Conservation (phyloP, 2,329 filamentous ascomycete genomes). For the Fusarium sororula region DNA sequence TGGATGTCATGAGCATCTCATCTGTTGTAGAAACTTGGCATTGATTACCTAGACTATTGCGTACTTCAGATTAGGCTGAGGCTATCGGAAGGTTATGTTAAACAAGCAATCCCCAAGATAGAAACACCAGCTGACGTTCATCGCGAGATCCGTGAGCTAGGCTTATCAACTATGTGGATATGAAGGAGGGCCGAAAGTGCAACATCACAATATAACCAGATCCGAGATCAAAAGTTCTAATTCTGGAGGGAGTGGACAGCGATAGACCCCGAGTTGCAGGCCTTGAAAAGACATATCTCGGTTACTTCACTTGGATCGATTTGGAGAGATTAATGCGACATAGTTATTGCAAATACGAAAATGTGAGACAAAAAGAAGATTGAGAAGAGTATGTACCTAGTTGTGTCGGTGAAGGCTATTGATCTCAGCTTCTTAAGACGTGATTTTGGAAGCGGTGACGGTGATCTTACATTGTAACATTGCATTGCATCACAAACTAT, state of each 20-base stretch:
- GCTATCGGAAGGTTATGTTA: slow-evolving; percentile 5
- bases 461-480: not conserved
- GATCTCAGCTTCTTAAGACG: not conserved
- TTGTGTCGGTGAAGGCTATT: slow-evolving; percentile 5
- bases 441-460: slow-evolving; percentile 19
- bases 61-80: not conserved
- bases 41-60: slow-evolving; percentile 10
- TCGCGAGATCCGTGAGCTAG: slow-evolving; percentile 19
- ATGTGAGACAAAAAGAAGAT: not conserved
- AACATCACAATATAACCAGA: slow-evolving; percentile 23
- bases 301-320: slow-evolving; percentile 9
- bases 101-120: slow-evolving; percentile 18
- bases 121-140: slow-evolving; percentile 13
- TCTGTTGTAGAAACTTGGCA: slow-evolving; percentile 26
- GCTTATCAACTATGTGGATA: slow-evolving; percentile 13
- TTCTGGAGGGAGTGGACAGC: slow-evolving; percentile 9
- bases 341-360: not conserved
- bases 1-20: slow-evolving; percentile 9
- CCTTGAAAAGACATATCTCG: slow-evolving; percentile 16
- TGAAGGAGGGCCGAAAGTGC: slow-evolving; percentile 10
- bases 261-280: not conserved
- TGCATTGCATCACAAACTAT: not conserved
- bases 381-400: not conserved
- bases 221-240: slow-evolving; percentile 33
- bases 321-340: slow-evolving; percentile 5